Evolutionary conservation across 768 basidiomycete genomes (phyloP), one percentile per base, ranked within the genome.

Genomic region (Lactifluus rugatus): DNA sequence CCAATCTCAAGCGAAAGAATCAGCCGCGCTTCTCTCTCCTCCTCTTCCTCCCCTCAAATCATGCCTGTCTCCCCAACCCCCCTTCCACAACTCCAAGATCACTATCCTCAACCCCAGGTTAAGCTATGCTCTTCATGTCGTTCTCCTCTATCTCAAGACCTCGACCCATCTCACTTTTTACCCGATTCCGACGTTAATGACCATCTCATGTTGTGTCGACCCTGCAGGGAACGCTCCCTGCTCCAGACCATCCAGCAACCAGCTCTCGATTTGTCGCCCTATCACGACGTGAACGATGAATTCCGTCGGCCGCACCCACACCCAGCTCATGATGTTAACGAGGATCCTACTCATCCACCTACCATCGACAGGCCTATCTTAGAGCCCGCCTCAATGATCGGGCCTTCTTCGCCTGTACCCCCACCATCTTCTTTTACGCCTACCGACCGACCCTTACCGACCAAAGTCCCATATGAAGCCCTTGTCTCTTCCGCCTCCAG

Each of bases 401-500:
- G 61, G 13, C 36, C 34, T 44, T 56, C 45, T n/a, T 42, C 59
- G 14, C 25, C 52, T 9, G 42, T 47, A 21, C 44, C 46, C 9
- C 48, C 17, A 5, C 25, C 49, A 26, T 23, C 57, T 5, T n/a
- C 46, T 8, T 52, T 25, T 9, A 34, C 21, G 7, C 39, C 46
- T 17, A 46, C 56, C 6, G 60, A 58, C 37, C 50, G 55, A 19
- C 56, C 57, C 13, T 52, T 39, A 26, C 48, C 56, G 7, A 13
- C 37, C 19, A 58, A 51, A 47, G 19, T 54, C 6, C 19, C 45
- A 6, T 31, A 58, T 23, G 47, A 61, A 39, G 25, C 57, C 26
- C 42, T 54, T 13, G 19, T 36, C 56, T 73, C 75, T 73, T 72
- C 42, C 67, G 78, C 25, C 67, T 66, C 59, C 34, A 73, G 66